These are phyloP conservation scores for Westerdykella aurantiaca DNA, from an alignment of 2,329 filamentous ascomycete species.

Conservation along the genomic window DNA sequence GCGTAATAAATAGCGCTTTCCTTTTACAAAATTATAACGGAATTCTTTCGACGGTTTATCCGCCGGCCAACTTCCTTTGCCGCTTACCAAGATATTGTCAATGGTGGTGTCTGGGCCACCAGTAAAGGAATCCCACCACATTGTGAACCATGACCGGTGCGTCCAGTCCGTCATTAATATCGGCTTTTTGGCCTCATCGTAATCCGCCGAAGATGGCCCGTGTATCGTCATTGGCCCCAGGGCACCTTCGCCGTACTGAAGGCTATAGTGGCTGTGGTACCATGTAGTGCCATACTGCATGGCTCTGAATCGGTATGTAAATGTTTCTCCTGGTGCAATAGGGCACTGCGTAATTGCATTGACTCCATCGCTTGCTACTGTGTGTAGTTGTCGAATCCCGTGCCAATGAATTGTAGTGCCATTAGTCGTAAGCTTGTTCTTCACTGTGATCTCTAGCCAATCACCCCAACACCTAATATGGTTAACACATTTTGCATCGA, in stretches of 20 bases:
- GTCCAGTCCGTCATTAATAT: conserved; percentile 16
- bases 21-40: too few species aligned
- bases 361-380: conserved; percentile 51
- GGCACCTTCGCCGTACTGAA: conserved; percentile 41
- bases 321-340: conserved; percentile 47
- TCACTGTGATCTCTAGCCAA: conserved; percentile 38
- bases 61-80: neutral
- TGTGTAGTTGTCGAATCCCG: conserved; percentile 49
- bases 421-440: conserved; percentile 49
- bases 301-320: conserved; percentile 29
- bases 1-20: too few species aligned
- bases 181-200: conserved; percentile 1
- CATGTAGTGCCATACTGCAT: conserved; percentile 31
- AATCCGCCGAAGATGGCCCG: conserved; percentile 1
- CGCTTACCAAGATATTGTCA: neutral
- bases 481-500: too few species aligned
- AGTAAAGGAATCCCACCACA: too few species aligned
- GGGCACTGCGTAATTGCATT: conserved; percentile 48
- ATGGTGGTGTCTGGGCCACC: too few species aligned
- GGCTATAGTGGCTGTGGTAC: conserved; percentile 36
- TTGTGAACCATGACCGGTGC: neutral
- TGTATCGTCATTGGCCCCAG: conserved; percentile 35
- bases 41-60: too few species aligned
- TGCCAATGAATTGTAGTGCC: conserved; percentile 61
- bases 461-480: conserved; percentile 17